Evolutionary conservation across 768 basidiomycete genomes (phyloP).

Genomic region (Melanogaster broomeanus): DNA sequence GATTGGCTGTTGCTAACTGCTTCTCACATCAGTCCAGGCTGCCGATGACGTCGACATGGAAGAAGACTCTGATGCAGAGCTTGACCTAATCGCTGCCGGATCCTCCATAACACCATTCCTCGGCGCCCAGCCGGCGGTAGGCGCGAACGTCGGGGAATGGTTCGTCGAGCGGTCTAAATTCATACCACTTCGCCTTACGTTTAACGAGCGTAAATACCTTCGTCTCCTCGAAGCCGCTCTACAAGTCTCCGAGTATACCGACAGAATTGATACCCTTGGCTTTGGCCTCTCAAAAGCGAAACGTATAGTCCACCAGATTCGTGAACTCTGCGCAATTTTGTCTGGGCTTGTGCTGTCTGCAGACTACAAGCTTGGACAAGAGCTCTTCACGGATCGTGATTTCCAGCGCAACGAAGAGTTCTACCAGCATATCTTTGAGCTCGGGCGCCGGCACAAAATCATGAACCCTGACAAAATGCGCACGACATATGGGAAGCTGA

Average conservation of each 20-base stretch:
- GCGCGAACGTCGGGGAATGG: conserved; percentile 76
- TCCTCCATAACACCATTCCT: conserved; percentile 31
- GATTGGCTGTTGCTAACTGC: neutral
- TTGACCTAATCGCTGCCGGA: conserved; percentile 37
- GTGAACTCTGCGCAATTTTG: conserved; percentile 85
- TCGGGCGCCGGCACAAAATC: conserved; percentile 84
- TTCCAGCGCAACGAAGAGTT: conserved; percentile 80
- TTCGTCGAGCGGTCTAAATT: conserved; percentile 80
- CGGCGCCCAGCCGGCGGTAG: conserved; percentile 59
- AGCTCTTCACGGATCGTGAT: conserved; percentile 79
- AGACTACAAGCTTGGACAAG: conserved; percentile 88
- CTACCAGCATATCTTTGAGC: conserved; percentile 78
- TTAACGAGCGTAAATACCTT: conserved; percentile 79
- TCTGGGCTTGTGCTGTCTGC: conserved; percentile 80
- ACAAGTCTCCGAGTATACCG: conserved; percentile 84
- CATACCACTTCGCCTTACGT: conserved; percentile 77
- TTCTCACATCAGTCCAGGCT: conserved; percentile 20
- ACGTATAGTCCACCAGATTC: conserved; percentile 83
- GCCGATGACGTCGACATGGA: conserved; percentile 38
- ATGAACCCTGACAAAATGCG: conserved; percentile 95
- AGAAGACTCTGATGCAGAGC: conserved; percentile 37
- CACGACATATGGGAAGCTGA: conserved; percentile 83
- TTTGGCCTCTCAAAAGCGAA: conserved; percentile 83
- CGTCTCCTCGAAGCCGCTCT: conserved; percentile 85
- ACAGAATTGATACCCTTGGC: conserved; percentile 83